Evolutionary conservation across 495 filamentous ascomycete species (phyloP).

Genomic region (Hypoxylon intermedium): DNA sequence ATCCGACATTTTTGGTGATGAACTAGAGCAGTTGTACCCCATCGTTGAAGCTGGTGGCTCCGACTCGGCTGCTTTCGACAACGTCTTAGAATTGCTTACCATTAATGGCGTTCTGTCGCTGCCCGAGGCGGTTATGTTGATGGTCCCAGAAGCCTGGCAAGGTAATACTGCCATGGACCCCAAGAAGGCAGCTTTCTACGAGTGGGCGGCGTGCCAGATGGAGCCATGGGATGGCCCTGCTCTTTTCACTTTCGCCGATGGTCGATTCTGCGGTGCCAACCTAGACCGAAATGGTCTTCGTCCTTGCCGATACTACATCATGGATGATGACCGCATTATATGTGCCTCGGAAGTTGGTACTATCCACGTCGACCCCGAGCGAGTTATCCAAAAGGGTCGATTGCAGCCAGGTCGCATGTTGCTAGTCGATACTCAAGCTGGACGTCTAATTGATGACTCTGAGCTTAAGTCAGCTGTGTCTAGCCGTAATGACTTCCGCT

Average conservation of each 20-base stretch:
- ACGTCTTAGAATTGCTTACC: constrained; percentile 91
- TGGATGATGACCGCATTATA: constrained; percentile 97
- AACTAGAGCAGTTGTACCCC: constrained; percentile 89
- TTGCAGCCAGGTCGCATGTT: constrained; percentile 97
- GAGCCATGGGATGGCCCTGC: constrained; percentile 99
- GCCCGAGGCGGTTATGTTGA: constrained; percentile 97
- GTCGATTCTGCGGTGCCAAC: constrained; percentile 96
- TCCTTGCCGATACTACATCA: constrained; percentile 97
- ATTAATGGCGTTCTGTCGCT: constrained; percentile 98
- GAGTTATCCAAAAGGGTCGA: constrained; percentile 91
- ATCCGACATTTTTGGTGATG: constrained; percentile 90
- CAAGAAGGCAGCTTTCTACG: constrained; percentile 97
- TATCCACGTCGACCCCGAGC: constrained; percentile 88
- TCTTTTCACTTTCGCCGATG: constrained; percentile 97
- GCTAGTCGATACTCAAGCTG: constrained; percentile 92
- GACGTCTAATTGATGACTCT: constrained; percentile 92
- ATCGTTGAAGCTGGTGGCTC: constrained; percentile 98
- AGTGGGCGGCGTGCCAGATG: constrained; percentile 99
- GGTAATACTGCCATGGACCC: constrained; percentile 92
- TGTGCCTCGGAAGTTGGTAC: constrained; percentile 98
- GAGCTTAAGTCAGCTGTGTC: constrained; percentile 93
- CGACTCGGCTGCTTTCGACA: constrained; percentile 98
- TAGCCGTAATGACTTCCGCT: constrained; percentile 81
- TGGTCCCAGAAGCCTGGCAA: constrained; percentile 99
- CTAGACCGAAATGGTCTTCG: constrained; percentile 97